Evolutionary conservation across 352 stramenopile species (phyloP), one percentile per base, ranked within the genome.

Genomic region (Globisporangium okanoganense): DNA sequence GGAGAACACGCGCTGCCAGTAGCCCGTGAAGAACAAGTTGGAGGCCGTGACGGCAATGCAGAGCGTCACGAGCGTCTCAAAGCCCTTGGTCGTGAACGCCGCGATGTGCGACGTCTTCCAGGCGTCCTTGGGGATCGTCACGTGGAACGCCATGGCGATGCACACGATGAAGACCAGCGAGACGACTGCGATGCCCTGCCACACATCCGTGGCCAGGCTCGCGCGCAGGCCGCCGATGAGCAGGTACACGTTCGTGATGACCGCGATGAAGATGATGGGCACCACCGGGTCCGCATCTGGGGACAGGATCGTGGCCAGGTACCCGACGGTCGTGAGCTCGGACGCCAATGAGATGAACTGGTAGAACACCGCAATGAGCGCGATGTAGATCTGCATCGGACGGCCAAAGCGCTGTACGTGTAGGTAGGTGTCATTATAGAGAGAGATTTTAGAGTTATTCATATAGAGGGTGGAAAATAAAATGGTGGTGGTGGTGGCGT

Each of bases 281-380:
- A 90, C 69, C n/a, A 84, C 64, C 33, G 79, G 66, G 55, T 87
- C 57, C 1, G 79, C 70, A 35, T 72, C 66, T 0, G 79, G 79
- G 5, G 76, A 81, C 33, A 90, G 58, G 56, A 85, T 79, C 10
- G 47, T 55, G 16, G 76, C 79, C 29, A 93, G 64, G n/a, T 71
- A 29, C 0, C 79, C 83, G 24, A 90, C 83, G 7, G 58, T 77
- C 40, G 83, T 90, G 58, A 88, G 66, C 65, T 92, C 83, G 5
- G 80, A 89, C 5, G 74, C 77, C 20, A 92, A 64, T 41, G 77
- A 92, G 70, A 92, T 88, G 58, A 92, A 89, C 70, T 93, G 83
- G 75, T 87, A 90, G 53, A 93, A 90, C 38, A 90, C 68, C 18
- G 83, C 76, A 48, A 90, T 81, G 58, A 86, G 66, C 16, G 70